phyloP scores from a whole-genome alignment of 73 alveolate genomes.

The Tetrahymena thermophila region DNA sequence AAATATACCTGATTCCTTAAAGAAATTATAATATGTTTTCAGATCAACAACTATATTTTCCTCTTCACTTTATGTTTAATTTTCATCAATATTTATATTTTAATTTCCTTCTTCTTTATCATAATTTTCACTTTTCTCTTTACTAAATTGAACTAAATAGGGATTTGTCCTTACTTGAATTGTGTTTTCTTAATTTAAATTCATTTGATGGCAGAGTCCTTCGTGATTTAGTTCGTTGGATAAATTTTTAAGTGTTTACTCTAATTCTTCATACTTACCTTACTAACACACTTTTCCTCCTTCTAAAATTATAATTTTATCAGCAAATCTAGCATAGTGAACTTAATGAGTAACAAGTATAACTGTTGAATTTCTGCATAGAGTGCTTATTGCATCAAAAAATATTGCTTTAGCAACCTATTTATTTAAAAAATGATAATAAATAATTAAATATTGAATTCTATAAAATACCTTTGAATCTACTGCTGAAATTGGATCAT shows the following conservation, averaged over 20 bases:
- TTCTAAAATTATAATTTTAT: neutral
- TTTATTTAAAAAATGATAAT: neutral
- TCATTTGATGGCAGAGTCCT: neutral
- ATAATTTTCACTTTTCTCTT: neutral
- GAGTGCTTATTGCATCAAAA: neutral
- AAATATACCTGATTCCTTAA: neutral
- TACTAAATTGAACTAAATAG: neutral
- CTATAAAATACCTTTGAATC: constrained; percentile 67
- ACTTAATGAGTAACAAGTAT: constrained; percentile 29
- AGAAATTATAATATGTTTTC: neutral
- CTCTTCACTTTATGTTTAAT: neutral
- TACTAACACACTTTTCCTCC: constrained; percentile 5
- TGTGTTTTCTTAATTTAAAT: neutral
- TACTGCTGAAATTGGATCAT: constrained; percentile 79
- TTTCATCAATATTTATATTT: too few species aligned
- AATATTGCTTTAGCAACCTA: neutral
- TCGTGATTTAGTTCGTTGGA: neutral
- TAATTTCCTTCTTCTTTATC: neutral
- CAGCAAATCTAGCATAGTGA: constrained; percentile 10
- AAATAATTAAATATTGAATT: constrained; percentile 2
- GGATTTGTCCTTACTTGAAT: neutral
- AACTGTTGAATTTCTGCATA: neutral
- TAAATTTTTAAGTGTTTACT: neutral
- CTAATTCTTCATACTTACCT: neutral
- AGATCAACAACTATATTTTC: neutral